Percentiles rank a stretch among this genome's conserved stretches.
Evolutionary conservation across 352 stramenopile genomes (phyloP).

Genomic region (Globisporangium uncinulatum): DNA sequence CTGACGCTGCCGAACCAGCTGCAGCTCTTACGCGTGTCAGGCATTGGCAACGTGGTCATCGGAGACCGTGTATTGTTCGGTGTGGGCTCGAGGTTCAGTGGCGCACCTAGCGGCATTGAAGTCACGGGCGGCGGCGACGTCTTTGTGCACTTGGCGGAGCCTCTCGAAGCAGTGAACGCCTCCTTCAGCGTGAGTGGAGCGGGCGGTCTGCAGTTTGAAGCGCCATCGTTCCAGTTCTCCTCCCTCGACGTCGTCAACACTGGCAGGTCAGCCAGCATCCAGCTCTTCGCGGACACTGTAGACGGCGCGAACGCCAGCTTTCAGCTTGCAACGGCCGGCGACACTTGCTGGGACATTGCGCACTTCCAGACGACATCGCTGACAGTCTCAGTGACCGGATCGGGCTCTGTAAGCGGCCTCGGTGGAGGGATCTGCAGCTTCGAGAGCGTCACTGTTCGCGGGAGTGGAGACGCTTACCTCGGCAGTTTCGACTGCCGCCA

Average conservation of each 20-base stretch:
- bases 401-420: not conserved
- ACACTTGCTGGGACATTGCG: slow-evolving; percentile 1
- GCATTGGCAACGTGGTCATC: slow-evolving; percentile 3
- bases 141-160: not conserved
- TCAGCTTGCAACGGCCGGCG: not conserved
- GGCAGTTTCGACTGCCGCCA: slow-evolving; percentile 16
- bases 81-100: not conserved
- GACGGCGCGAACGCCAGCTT: not conserved
- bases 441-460: not conserved
- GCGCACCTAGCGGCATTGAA: not conserved
- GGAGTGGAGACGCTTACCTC: not conserved
- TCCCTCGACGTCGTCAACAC: not conserved
- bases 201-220: slow-evolving; percentile 4
- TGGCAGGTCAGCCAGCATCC: not conserved
- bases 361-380: not conserved
- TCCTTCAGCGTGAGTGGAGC: not conserved
- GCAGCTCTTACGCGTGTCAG: not conserved
- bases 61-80: slow-evolving; percentile 4
- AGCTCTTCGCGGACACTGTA: not conserved
- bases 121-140: not conserved
- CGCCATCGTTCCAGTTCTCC: not conserved
- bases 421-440: not conserved
- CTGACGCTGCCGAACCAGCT: slow-evolving; percentile 2
- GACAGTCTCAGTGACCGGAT: not conserved
- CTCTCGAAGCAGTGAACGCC: not conserved